Conservation (phyloP, 192 early-diverging fungal genomes). For the Linnemannia hyalina region DNA sequence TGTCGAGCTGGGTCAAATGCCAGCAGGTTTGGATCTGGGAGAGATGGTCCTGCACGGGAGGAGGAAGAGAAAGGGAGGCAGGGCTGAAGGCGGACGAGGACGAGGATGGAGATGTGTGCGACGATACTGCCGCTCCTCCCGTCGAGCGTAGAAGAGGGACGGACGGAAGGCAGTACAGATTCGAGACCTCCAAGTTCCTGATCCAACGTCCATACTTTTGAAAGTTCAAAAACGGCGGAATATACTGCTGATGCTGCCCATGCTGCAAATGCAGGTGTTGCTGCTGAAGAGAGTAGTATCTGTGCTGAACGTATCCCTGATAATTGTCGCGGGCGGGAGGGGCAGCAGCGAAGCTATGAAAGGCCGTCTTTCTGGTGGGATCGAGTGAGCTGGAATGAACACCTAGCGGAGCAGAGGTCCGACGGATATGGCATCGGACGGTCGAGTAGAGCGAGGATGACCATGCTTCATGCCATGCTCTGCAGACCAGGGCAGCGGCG, state of each 20-base stretch:
- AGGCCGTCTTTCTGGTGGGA: neutral
- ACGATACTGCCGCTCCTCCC: neutral
- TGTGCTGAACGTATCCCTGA: neutral
- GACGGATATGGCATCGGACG: slow-evolving; percentile 25
- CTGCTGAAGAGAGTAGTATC: neutral
- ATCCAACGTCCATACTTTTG: slow-evolving; percentile 43
- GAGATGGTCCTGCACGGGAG: slow-evolving; percentile 37
- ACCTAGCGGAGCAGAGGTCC: neutral
- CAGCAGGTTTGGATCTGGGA: slow-evolving; percentile 38
- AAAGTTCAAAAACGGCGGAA: slow-evolving; percentile 37
- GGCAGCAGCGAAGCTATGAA: neutral
- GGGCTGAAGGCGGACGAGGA: neutral
- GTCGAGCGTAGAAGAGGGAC: neutral
- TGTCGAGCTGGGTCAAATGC: slow-evolving; percentile 25
- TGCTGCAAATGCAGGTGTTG: neutral
- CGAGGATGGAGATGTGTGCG: neutral
- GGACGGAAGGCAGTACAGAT: slow-evolving; percentile 24
- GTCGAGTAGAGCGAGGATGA: slow-evolving; percentile 40
- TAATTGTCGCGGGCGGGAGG: neutral
- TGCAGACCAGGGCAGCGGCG: slow-evolving; percentile 36
- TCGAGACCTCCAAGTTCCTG: slow-evolving; percentile 28
- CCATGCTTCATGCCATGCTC: slow-evolving; percentile 44
- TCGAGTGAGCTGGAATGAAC: neutral
- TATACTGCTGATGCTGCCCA: slow-evolving; percentile 1
- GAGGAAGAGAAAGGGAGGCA: neutral